Percentiles rank a stretch among this genome's conserved stretches.
Evolutionary conservation across 2,329 filamentous ascomycete genomes (phyloP).

Genomic region (Akanthomyces uredinophilus): DNA sequence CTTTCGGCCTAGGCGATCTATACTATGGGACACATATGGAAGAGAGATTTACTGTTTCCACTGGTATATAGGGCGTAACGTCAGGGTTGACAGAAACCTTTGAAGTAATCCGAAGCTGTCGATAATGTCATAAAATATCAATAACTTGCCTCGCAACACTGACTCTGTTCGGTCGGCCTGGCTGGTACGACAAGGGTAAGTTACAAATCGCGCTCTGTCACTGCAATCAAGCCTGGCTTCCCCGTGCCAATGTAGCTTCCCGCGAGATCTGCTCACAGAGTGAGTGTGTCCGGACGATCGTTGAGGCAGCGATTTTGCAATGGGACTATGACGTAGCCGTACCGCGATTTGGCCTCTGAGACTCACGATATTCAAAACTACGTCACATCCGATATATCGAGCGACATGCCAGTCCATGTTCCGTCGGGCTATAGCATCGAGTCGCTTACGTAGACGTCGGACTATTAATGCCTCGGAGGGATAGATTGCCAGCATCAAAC

Average conservation of each 20-base stretch:
- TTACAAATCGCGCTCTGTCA: background rate
- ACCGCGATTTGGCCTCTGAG: background rate
- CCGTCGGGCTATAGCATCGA: background rate
- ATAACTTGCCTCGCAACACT: too few relatives aligned
- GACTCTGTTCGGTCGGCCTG: too few relatives aligned
- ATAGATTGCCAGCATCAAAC: background rate
- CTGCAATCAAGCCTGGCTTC: background rate
- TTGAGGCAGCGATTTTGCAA: background rate
- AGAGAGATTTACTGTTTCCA: background rate
- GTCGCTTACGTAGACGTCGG: background rate
- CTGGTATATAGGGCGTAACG: too few relatives aligned
- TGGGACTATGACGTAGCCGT: background rate
- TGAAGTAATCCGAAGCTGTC: too few relatives aligned
- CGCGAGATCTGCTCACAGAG: too few relatives aligned
- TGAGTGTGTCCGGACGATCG: too few relatives aligned
- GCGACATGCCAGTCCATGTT: background rate
- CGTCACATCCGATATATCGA: background rate
- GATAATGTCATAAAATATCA: too few relatives aligned
- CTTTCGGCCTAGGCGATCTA: background rate
- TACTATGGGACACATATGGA: background rate
- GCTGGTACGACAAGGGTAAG: too few relatives aligned
- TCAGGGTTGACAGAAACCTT: too few relatives aligned
- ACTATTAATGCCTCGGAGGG: background rate
- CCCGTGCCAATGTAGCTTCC: too few relatives aligned
- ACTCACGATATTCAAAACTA: background rate